These are phyloP conservation scores for Backusella luteola DNA, from an alignment of 192 early-diverging fungal genomes.

Conservation along the genomic window DNA sequence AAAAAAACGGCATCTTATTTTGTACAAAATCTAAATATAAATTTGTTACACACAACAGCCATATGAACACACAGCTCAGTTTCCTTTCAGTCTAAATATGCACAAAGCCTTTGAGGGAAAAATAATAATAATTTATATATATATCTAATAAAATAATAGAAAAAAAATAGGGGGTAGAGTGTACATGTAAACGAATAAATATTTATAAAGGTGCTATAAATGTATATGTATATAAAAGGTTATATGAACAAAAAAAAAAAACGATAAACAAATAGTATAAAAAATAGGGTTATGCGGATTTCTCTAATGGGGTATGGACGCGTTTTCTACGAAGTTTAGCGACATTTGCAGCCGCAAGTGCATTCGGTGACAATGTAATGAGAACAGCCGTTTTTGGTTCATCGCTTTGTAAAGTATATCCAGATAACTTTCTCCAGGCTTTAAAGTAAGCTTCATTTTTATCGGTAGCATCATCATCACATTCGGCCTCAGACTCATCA, in stretches of 20 bases:
- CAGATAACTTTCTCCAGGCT: neutral
- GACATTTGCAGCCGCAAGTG: neutral
- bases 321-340: slow-evolving; percentile 1
- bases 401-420: neutral
- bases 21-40: neutral
- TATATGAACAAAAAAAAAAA: neutral
- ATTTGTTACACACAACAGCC: neutral
- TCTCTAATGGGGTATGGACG: neutral
- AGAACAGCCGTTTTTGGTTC: neutral
- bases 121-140: neutral
- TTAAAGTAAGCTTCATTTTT: neutral
- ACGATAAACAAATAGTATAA: neutral
- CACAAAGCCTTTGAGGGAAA: neutral
- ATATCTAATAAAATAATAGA: neutral
- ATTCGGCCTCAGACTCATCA: neutral
- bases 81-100: neutral
- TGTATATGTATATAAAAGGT: neutral
- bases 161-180: neutral
- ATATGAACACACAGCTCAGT: neutral
- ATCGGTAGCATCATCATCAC: neutral
- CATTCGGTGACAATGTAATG: neutral
- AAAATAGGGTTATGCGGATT: neutral
- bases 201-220: neutral
- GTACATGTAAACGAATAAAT: neutral
- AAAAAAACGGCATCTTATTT: neutral